Conservation (phyloP, 305 asterid genomes). For the Fraxinus nigra region DNA sequence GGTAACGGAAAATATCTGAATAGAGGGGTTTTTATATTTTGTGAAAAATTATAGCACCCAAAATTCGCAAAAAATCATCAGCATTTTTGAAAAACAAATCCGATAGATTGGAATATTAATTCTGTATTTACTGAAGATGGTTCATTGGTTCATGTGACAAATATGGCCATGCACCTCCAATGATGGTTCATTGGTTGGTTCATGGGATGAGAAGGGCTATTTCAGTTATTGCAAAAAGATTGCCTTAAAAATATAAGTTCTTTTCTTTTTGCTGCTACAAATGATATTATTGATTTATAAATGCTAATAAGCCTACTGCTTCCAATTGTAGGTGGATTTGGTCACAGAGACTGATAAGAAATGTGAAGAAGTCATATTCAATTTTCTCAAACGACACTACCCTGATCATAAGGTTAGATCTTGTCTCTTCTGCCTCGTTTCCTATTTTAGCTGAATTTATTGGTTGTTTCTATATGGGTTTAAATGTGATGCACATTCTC, state of each 20-base stretch:
- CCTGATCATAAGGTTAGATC: slow-evolving; percentile 73
- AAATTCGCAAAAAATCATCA: not conserved
- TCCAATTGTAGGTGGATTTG: slow-evolving; percentile 72
- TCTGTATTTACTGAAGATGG: not conserved
- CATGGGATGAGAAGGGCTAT: not conserved
- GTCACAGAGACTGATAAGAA: slow-evolving; percentile 95
- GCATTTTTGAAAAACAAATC: not conserved
- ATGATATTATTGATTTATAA: not conserved
- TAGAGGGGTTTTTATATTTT: not conserved
- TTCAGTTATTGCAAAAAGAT: not conserved
- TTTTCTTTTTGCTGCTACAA: not conserved
- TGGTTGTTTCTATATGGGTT: slow-evolving; percentile 8
- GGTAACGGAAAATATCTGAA: not conserved
- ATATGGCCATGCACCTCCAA: not conserved
- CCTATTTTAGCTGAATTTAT: not conserved
- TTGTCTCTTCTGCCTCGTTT: not conserved
- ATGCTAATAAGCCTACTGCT: not conserved
- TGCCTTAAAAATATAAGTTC: not conserved
- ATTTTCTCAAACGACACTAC: slow-evolving; percentile 55
- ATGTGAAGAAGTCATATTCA: slow-evolving; percentile 79
- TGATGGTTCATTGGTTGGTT: not conserved
- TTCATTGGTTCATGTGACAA: not conserved
- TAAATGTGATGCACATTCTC: not conserved
- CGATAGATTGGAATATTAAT: not conserved
- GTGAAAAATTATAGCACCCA: not conserved